phyloP scores from a whole-genome alignment of 2,329 filamentous ascomycete species.

The Calycina herbarum region DNA sequence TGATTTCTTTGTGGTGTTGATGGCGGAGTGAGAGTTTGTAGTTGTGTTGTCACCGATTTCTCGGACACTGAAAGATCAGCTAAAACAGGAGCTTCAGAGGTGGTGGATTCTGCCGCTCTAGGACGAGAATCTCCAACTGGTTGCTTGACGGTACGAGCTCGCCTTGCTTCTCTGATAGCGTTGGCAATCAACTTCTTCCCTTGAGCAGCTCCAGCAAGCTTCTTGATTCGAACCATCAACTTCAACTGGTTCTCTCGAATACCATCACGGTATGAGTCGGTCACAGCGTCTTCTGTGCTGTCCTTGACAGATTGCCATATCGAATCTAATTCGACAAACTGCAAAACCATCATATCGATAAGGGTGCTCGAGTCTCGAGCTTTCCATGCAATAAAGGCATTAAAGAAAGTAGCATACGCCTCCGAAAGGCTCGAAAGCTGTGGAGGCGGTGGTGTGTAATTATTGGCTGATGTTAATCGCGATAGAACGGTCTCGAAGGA shows the following conservation, averaged over 20 bases:
- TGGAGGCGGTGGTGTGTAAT: constrained; percentile 63
- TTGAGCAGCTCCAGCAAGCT: constrained; percentile 68
- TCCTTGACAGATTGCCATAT: constrained; percentile 84
- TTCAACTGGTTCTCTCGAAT: constrained; percentile 80
- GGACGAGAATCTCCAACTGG: constrained; percentile 70
- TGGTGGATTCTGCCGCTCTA: constrained; percentile 49
- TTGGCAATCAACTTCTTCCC: constrained; percentile 73
- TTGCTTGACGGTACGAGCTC: constrained; percentile 63
- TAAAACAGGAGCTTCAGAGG: constrained; percentile 42
- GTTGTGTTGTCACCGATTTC: constrained; percentile 42
- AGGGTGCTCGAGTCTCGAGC: constrained; percentile 75
- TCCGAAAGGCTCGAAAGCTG: constrained; percentile 64
- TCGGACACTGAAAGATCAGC: constrained; percentile 44
- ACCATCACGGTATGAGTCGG: constrained; percentile 74
- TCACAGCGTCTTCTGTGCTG: constrained; percentile 69
- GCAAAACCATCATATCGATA: constrained; percentile 81
- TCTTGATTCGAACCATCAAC: constrained; percentile 77
- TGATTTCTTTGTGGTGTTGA: constrained; percentile 45
- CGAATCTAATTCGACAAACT: constrained; percentile 80
- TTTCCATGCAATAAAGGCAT: constrained; percentile 82
- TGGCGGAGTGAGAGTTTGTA: constrained; percentile 55
- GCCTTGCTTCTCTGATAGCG: constrained; percentile 71
- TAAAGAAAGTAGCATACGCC: constrained; percentile 71
- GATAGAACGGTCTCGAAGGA: constrained; percentile 75
- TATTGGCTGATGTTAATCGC: constrained; percentile 64